These are phyloP conservation scores for Hypoxylon sp. DNA, from an alignment of 2,329 filamentous ascomycete genomes.

Conservation along the genomic window DNA sequence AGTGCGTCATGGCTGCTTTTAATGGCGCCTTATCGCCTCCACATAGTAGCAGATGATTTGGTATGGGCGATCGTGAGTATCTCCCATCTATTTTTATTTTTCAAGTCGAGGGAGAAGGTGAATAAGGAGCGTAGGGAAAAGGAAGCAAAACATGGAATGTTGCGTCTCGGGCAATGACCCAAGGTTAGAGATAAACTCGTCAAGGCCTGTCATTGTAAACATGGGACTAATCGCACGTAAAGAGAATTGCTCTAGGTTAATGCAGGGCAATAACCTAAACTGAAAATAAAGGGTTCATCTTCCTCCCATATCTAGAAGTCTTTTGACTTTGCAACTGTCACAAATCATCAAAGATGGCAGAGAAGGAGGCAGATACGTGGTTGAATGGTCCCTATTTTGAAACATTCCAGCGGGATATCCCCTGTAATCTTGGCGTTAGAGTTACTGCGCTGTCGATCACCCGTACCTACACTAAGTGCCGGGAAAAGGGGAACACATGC, in stretches of 20 bases:
- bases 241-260: neutral
- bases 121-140: neutral
- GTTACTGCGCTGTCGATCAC: slow-evolving; percentile 34
- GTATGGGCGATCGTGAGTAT: neutral
- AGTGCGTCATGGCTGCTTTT: neutral
- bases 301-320: neutral
- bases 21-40: neutral
- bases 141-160: neutral
- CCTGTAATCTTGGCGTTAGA: slow-evolving; percentile 21
- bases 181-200: neutral
- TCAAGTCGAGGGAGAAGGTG: neutral
- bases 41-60: neutral
- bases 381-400: neutral
- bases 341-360: neutral
- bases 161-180: neutral
- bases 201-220: neutral
- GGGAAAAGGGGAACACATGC: slow-evolving; percentile 24
- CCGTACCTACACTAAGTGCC: slow-evolving; percentile 11
- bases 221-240: neutral
- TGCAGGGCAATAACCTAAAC: neutral
- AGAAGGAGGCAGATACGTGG: neutral
- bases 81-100: neutral
- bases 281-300: neutral
- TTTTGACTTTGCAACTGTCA: neutral
- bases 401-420: slow-evolving; percentile 8